Conservation (phyloP, 2,329 filamentous ascomycete genomes). For the Xylaria arbuscula region DNA sequence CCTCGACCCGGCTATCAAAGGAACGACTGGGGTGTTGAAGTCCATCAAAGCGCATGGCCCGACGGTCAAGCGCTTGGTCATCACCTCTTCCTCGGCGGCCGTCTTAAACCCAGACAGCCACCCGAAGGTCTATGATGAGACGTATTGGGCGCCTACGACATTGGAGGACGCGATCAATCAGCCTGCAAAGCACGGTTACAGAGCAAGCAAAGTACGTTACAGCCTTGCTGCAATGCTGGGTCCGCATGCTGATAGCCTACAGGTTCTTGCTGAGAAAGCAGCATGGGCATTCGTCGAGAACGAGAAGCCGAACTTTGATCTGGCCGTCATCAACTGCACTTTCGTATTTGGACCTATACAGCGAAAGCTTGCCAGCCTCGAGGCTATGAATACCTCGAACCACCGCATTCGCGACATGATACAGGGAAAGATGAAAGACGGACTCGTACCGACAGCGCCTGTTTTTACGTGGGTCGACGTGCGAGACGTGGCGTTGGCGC, state of each 20-base stretch:
- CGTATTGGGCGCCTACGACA: slow-evolving; percentile 53
- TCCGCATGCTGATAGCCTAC: slow-evolving; percentile 24
- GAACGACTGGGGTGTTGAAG: slow-evolving; percentile 61
- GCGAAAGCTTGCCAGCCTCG: slow-evolving; percentile 70
- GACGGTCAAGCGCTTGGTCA: slow-evolving; percentile 71
- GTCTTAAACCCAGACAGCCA: slow-evolving; percentile 55
- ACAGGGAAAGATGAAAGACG: slow-evolving; percentile 69
- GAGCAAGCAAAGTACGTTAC: slow-evolving; percentile 61
- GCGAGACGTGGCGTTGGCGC: slow-evolving; percentile 70
- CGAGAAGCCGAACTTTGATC: slow-evolving; percentile 67
- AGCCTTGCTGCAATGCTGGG: slow-evolving; percentile 40
- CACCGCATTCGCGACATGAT: slow-evolving; percentile 72
- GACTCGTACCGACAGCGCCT: slow-evolving; percentile 66
- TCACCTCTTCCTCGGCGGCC: slow-evolving; percentile 61
- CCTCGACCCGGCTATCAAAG: slow-evolving; percentile 66
- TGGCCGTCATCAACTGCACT: slow-evolving; percentile 71
- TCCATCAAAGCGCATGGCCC: slow-evolving; percentile 58
- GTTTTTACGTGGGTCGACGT: slow-evolving; percentile 71
- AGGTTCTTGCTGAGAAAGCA: slow-evolving; percentile 74
- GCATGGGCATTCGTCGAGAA: slow-evolving; percentile 72
- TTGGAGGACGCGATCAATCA: slow-evolving; percentile 51
- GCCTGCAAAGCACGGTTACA: slow-evolving; percentile 47
- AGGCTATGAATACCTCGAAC: slow-evolving; percentile 79
- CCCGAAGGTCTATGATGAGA: slow-evolving; percentile 55
- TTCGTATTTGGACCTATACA: slow-evolving; percentile 72